Conservation (phyloP, 2,329 filamentous ascomycete species). For the Colletotrichum tropicale region DNA sequence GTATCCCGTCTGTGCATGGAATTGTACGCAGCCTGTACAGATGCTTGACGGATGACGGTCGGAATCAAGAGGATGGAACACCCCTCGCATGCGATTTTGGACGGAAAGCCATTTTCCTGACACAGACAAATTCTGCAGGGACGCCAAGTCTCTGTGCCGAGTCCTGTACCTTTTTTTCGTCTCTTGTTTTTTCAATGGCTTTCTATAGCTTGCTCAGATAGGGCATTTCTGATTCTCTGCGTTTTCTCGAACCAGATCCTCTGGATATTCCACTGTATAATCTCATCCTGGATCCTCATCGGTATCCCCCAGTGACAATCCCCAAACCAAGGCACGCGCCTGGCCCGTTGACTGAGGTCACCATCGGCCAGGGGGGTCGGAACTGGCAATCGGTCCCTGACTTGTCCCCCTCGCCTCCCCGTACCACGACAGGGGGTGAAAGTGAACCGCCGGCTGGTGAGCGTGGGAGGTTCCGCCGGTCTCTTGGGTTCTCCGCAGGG, state of each 20-base stretch:
- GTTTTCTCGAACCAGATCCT: background rate
- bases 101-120: conserved; percentile 6
- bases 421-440: background rate
- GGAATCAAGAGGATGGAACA: background rate
- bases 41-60: background rate
- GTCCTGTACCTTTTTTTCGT: background rate
- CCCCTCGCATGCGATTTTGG: conserved; percentile 13
- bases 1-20: background rate
- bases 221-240: background rate
- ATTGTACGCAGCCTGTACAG: background rate
- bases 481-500: background rate
- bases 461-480: background rate
- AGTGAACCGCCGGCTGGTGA: background rate
- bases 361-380: background rate
- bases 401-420: background rate
- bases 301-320: background rate
- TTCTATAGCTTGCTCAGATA: background rate
- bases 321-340: background rate
- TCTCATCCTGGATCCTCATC: background rate
- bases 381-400: background rate
- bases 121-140: conserved; percentile 9
- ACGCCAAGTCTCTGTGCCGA: background rate
- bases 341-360: background rate
- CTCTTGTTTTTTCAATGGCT: background rate
- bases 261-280: background rate